Evolutionary conservation across 352 stramenopile genomes (phyloP).

Genomic region (Phytophthora hibernalis): DNA sequence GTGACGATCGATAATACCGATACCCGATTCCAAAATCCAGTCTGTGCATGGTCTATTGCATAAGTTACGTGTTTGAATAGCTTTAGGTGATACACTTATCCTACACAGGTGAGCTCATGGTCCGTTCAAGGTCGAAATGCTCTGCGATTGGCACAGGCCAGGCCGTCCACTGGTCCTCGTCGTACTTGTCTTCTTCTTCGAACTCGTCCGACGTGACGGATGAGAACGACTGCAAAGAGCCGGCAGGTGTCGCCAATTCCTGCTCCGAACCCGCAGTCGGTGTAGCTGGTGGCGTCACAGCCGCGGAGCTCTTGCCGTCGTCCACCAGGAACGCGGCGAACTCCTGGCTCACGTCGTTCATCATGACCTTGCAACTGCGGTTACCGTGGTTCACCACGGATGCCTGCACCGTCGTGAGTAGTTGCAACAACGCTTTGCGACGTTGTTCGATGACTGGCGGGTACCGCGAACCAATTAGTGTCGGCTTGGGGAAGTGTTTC

Average conservation of each 20-base stretch:
- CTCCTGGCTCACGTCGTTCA: conserved; percentile 38
- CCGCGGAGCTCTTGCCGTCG: conserved; percentile 14
- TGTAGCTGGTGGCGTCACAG: conserved; percentile 30
- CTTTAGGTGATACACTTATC: conserved; percentile 1
- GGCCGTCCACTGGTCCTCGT: conserved; percentile 27
- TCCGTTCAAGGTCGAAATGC: conserved; percentile 32
- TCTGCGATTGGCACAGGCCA: conserved; percentile 33
- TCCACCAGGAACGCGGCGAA: conserved; percentile 45
- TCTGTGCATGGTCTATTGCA: background rate
- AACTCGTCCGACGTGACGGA: conserved; percentile 40
- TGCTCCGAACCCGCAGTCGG: conserved; percentile 25
- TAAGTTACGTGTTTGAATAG: conserved; percentile 25
- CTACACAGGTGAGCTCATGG: conserved; percentile 33
- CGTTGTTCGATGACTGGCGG: conserved; percentile 40
- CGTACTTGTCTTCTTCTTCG: conserved; percentile 34
- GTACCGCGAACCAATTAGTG: conserved; percentile 38
- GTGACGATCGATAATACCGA: too few species aligned
- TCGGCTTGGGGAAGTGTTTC: conserved; percentile 65
- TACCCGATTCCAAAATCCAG: conserved; percentile 31
- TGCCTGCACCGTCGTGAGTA: conserved; percentile 41
- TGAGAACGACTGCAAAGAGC: conserved; percentile 31
- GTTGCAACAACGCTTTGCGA: conserved; percentile 36
- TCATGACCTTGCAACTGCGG: conserved; percentile 44
- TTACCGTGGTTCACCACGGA: conserved; percentile 49
- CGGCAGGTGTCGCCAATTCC: conserved; percentile 28